These are phyloP conservation scores for Phytopythium helicoides DNA, from an alignment of 352 stramenopile genomes.

Conservation along the genomic window DNA sequence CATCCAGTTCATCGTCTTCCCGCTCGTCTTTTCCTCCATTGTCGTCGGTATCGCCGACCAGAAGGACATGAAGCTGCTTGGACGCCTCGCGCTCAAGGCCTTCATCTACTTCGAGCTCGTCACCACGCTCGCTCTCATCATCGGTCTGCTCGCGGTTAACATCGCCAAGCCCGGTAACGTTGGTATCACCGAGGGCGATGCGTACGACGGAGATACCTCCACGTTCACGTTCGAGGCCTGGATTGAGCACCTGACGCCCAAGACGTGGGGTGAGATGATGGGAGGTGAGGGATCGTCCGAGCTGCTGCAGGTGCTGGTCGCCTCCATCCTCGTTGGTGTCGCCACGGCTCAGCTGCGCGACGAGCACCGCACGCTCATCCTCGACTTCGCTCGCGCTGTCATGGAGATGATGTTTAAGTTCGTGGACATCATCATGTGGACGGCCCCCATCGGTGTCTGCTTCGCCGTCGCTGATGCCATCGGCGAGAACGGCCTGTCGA, in stretches of 20 bases:
- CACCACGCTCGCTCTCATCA: slow-evolving; percentile 41
- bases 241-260: slow-evolving; percentile 64
- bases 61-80: slow-evolving; percentile 58
- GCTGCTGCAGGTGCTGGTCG: slow-evolving; percentile 53
- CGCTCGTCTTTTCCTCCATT: slow-evolving; percentile 61
- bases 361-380: slow-evolving; percentile 37
- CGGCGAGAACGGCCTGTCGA: slow-evolving; percentile 42
- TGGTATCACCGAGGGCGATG: slow-evolving; percentile 31
- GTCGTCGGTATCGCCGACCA: slow-evolving; percentile 56
- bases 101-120: slow-evolving; percentile 71
- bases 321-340: slow-evolving; percentile 39
- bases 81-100: slow-evolving; percentile 46
- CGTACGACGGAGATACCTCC: slow-evolving; percentile 16
- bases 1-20: slow-evolving; percentile 65
- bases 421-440: slow-evolving; percentile 67
- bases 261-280: slow-evolving; percentile 74
- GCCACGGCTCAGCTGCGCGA: slow-evolving; percentile 31
- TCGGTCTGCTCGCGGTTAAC: slow-evolving; percentile 53
- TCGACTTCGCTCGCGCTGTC: slow-evolving; percentile 37
- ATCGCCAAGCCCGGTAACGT: slow-evolving; percentile 48
- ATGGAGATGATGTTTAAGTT: slow-evolving; percentile 75
- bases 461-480: slow-evolving; percentile 53
- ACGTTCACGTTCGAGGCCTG: slow-evolving; percentile 45
- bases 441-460: slow-evolving; percentile 51
- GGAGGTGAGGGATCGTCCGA: slow-evolving; percentile 49